A percentile compares a stretch with the other conserved stretches of the same genome.
Conservation (phyloP, 1,139 yeast species). For the Oligophagozyma castellii region DNA sequence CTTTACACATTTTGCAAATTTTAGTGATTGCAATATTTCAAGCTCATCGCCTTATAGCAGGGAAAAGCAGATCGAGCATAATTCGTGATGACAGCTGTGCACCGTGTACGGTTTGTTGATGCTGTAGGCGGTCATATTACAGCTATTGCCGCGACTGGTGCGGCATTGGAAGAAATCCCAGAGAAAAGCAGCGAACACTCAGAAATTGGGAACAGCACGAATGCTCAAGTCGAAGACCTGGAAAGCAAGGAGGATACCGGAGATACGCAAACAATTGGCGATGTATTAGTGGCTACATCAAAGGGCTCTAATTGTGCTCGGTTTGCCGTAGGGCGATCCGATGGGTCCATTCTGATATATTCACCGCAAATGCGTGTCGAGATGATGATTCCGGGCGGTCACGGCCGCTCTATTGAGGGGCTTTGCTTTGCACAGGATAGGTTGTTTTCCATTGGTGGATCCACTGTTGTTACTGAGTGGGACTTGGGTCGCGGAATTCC, state of each 20-base stretch:
- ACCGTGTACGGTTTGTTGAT: conserved; percentile 88
- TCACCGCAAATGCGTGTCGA: conserved; percentile 58
- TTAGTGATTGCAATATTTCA: too few relatives aligned
- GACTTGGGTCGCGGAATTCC: conserved; percentile 65
- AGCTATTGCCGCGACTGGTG: conserved; percentile 64
- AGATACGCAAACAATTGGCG: too few relatives aligned
- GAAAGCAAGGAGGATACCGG: too few relatives aligned
- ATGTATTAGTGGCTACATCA: too few relatives aligned
- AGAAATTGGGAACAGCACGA: too few relatives aligned
- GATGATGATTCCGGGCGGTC: conserved; percentile 61
- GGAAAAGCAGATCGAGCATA: not conserved
- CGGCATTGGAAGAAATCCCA: not conserved
- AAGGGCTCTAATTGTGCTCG: conserved; percentile 49
- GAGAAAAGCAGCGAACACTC: not conserved
- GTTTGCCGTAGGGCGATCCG: conserved; percentile 82
- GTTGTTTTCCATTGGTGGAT: conserved; percentile 87
- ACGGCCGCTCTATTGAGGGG: conserved; percentile 79
- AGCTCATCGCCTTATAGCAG: too few relatives aligned
- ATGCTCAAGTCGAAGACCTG: too few relatives aligned
- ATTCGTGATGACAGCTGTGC: conserved; percentile 29
- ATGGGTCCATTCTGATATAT: conserved; percentile 96
- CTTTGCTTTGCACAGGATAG: conserved; percentile 62
- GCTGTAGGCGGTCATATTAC: conserved; percentile 79
- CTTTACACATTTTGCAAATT: too few relatives aligned
- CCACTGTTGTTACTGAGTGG: conserved; percentile 90